phyloP scores from a whole-genome alignment of 225 moss, liverwort and hornwort genomes.

The Pleurozium schreberi region DNA sequence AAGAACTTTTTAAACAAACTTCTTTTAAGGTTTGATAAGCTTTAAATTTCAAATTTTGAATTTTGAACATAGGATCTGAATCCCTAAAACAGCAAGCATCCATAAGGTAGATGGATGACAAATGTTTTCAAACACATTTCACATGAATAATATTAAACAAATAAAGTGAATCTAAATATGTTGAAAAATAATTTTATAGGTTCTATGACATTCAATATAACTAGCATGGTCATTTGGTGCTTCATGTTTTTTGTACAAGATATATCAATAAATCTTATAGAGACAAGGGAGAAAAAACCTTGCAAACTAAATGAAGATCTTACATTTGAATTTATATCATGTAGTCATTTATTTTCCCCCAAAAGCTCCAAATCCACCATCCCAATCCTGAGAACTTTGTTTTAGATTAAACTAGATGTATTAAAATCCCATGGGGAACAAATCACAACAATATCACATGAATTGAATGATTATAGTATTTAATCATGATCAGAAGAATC shows the following conservation, averaged over 20 bases:
- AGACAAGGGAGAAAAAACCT: not conserved
- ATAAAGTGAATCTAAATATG: not conserved
- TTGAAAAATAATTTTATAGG: not conserved
- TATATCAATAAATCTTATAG: too few species aligned
- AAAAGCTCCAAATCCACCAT: not conserved
- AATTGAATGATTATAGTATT: not conserved
- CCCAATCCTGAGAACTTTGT: not conserved
- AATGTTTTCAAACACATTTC: not conserved
- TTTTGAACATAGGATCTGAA: not conserved
- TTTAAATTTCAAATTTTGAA: not conserved
- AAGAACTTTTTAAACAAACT: fast-evolving
- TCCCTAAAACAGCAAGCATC: not conserved
- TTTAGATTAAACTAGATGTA: not conserved
- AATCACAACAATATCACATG: fast-evolving
- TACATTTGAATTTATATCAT: not conserved
- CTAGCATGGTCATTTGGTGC: not conserved
- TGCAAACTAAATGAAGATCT: not conserved
- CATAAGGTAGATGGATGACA: not conserved
- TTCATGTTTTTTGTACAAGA: not conserved
- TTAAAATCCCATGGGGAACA: too few species aligned
- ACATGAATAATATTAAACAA: fast-evolving
- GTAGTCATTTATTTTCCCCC: not conserved
- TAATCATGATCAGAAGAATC: not conserved
- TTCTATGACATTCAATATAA: not conserved
- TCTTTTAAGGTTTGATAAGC: not conserved